A percentile compares a stretch with the other conserved stretches of the same genome.
These are phyloP conservation scores for Fraxinus sp. DNA, from an alignment of 305 asterid genomes.

Conservation along the genomic window DNA sequence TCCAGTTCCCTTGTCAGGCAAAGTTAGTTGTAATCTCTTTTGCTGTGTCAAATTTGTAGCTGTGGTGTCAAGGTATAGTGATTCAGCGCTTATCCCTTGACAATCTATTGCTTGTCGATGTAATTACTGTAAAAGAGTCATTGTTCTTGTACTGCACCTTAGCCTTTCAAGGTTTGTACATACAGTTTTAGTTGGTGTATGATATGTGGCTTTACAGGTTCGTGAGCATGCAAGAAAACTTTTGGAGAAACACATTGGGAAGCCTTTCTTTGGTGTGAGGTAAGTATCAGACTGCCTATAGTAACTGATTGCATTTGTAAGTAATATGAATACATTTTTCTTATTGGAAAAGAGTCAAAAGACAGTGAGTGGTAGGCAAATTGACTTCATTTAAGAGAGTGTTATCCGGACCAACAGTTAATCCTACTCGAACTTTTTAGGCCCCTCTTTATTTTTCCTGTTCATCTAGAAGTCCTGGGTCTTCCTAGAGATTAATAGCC, in stretches of 20 bases:
- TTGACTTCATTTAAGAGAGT: neutral
- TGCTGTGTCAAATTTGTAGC: neutral
- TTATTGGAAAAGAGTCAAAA: neutral
- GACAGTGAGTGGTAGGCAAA: neutral
- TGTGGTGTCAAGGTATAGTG: slow-evolving; percentile 2
- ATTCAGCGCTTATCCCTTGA: neutral
- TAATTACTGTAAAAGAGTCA: neutral
- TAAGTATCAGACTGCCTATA: slow-evolving; percentile 26
- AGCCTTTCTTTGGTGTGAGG: slow-evolving; percentile 92
- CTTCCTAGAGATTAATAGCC: neutral
- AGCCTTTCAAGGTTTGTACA: neutral
- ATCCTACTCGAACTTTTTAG: neutral
- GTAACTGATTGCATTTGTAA: slow-evolving; percentile 1
- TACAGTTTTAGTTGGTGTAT: slow-evolving; percentile 20
- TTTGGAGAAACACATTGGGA: slow-evolving; percentile 79
- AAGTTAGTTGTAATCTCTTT: neutral
- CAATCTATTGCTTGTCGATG: neutral
- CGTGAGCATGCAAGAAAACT: slow-evolving; percentile 96
- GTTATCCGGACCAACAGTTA: neutral
- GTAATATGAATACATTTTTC: neutral
- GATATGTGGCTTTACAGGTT: slow-evolving; percentile 50
- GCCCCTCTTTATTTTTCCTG: neutral
- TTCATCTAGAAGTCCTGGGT: neutral
- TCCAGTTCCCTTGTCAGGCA: neutral
- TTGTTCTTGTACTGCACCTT: neutral